phyloP scores from a whole-genome alignment of 2,329 filamentous ascomycete species.

The Fusarium acutatum region DNA sequence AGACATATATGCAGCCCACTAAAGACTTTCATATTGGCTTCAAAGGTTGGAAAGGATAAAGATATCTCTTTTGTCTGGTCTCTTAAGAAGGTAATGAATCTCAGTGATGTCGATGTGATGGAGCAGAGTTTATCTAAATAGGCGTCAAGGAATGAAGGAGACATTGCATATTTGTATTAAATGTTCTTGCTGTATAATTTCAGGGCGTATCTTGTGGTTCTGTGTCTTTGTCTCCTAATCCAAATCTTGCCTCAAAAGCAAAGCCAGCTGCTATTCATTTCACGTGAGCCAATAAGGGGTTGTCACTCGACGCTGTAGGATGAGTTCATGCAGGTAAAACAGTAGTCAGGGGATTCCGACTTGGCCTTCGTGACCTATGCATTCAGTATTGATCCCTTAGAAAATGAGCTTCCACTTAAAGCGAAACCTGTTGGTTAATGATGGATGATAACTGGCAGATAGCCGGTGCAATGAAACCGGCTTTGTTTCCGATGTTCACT shows the following conservation, averaged over 20 bases:
- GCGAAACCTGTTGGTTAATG: neutral
- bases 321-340: neutral
- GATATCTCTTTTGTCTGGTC: neutral
- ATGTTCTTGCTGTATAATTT: neutral
- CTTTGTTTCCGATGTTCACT: neutral
- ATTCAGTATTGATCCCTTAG: neutral
- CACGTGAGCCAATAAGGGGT: neutral
- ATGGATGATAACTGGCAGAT: neutral
- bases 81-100: neutral
- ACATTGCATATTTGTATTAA: slow-evolving; percentile 11
- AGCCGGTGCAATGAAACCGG: neutral
- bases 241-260: too few relatives aligned
- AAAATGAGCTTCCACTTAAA: neutral
- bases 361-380: neutral
- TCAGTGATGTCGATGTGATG: neutral
- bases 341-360: neutral
- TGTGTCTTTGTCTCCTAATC: neutral
- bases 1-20: neutral
- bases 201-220: neutral
- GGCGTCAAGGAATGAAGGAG: neutral
- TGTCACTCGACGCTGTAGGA: neutral
- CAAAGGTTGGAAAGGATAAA: neutral
- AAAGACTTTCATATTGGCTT: slow-evolving; percentile 2
- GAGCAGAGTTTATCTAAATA: neutral
- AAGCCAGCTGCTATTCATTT: neutral